Conservation (phyloP, 2,329 filamentous ascomycete genomes). For the Botrytis medusae region DNA sequence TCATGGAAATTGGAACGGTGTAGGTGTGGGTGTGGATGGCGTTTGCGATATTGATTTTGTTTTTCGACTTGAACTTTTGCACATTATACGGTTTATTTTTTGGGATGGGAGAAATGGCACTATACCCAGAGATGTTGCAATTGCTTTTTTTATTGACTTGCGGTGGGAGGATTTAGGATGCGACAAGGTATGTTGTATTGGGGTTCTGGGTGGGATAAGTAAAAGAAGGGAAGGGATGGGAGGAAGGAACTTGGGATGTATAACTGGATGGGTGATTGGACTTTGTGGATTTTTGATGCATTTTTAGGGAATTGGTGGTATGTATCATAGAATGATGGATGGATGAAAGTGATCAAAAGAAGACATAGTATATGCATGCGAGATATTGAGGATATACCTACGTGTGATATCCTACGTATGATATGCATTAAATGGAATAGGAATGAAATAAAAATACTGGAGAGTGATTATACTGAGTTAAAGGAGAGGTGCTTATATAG, state of each 20-base stretch:
- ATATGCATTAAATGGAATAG: neutral
- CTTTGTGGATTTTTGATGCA: neutral
- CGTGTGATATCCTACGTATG: neutral
- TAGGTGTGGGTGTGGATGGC: neutral
- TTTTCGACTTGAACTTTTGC: conserved; percentile 5
- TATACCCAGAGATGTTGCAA: conserved; percentile 21
- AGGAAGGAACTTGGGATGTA: neutral
- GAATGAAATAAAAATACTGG: neutral
- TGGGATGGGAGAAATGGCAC: conserved; percentile 18
- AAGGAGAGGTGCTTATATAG: neutral
- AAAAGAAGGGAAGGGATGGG: neutral
- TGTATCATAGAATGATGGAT: neutral
- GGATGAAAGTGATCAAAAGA: neutral
- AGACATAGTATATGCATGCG: neutral
- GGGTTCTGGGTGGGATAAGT: neutral
- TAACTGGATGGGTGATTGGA: neutral
- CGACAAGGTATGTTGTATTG: neutral
- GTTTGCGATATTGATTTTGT: conserved; percentile 12
- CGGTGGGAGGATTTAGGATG: neutral
- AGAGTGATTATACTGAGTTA: neutral
- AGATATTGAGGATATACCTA: neutral
- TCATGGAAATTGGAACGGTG: neutral
- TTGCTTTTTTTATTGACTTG: neutral
- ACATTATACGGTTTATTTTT: conserved; percentile 8
- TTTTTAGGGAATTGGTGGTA: neutral